A percentile compares a stretch with the other conserved stretches of the same genome.
Conservation (phyloP, 2,329 filamentous ascomycete genomes). For the Peltaster fructicola region DNA sequence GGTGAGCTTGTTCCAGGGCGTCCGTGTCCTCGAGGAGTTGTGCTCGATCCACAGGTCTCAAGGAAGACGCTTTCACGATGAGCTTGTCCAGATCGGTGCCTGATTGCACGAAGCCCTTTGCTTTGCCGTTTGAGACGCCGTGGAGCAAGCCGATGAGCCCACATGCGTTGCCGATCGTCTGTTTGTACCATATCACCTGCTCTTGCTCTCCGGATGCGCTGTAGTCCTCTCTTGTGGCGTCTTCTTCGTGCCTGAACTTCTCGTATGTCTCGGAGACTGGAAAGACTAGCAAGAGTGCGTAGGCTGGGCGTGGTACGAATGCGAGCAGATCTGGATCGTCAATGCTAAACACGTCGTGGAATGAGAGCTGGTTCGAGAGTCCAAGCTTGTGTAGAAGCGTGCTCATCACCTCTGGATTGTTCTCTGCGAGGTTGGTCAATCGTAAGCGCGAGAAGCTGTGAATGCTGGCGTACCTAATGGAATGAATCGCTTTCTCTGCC, state of each 20-base stretch:
- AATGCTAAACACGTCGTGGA: conserved; percentile 87
- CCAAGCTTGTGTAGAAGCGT: conserved; percentile 67
- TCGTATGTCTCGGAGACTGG: conserved; percentile 70
- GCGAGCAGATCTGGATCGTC: conserved; percentile 68
- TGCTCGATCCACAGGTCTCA: conserved; percentile 49
- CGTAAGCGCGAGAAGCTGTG: neutral
- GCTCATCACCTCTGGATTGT: conserved; percentile 81
- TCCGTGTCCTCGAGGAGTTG: conserved; percentile 59
- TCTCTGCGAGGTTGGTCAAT: conserved; percentile 27
- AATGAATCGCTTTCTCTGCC: conserved; percentile 11
- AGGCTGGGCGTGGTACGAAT: conserved; percentile 73
- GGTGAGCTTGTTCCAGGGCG: conserved; percentile 61
- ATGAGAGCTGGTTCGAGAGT: conserved; percentile 54
- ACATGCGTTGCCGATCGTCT: conserved; percentile 88
- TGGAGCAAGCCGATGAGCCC: conserved; percentile 81
- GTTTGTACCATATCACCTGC: conserved; percentile 80
- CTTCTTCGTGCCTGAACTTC: conserved; percentile 55
- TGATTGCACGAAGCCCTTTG: conserved; percentile 40
- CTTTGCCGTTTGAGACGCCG: conserved; percentile 59
- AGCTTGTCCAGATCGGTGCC: conserved; percentile 46
- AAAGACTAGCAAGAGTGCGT: conserved; percentile 83
- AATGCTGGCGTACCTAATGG: conserved; percentile 9
- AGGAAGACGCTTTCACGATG: conserved; percentile 49
- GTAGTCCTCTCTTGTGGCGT: conserved; percentile 47
- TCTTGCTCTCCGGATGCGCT: conserved; percentile 47